These are phyloP conservation scores for Zasmidium cellare DNA, from an alignment of 2,329 filamentous ascomycete genomes.

Conservation along the genomic window DNA sequence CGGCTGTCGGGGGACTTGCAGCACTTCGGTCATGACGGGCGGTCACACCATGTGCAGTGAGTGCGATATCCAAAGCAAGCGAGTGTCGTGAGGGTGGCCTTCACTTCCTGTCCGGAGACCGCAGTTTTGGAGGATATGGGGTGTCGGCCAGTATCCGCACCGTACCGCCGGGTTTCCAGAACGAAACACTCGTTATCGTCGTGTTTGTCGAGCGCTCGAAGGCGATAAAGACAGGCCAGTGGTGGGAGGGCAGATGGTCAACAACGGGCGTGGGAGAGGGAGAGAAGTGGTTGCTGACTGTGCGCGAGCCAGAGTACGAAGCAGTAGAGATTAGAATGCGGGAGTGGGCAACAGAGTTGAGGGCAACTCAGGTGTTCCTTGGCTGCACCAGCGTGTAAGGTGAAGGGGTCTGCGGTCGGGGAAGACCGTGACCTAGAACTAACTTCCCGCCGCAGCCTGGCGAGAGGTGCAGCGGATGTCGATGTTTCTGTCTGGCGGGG, in stretches of 20 bases:
- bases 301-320: background rate
- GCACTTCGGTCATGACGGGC: constrained; percentile 44
- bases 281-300: constrained; percentile 2
- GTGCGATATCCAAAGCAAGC: constrained; percentile 6
- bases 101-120: background rate
- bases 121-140: background rate
- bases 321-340: background rate
- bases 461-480: background rate
- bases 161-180: background rate
- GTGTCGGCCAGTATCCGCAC: background rate
- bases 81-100: constrained; percentile 2
- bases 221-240: background rate
- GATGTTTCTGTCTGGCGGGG: background rate
- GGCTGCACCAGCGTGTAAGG: background rate
- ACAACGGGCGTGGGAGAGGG: background rate
- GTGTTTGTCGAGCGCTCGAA: background rate
- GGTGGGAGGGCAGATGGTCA: background rate
- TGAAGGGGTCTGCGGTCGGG: background rate
- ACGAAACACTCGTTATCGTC: background rate
- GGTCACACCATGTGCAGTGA: constrained; percentile 15
- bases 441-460: background rate
- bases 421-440: constrained; percentile 4
- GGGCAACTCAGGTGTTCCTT: constrained; percentile 3
- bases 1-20: constrained; percentile 40
- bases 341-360: constrained; percentile 9